These are phyloP conservation scores for Leccinum imitatum DNA, from an alignment of 768 basidiomycete species.

Conservation along the genomic window DNA sequence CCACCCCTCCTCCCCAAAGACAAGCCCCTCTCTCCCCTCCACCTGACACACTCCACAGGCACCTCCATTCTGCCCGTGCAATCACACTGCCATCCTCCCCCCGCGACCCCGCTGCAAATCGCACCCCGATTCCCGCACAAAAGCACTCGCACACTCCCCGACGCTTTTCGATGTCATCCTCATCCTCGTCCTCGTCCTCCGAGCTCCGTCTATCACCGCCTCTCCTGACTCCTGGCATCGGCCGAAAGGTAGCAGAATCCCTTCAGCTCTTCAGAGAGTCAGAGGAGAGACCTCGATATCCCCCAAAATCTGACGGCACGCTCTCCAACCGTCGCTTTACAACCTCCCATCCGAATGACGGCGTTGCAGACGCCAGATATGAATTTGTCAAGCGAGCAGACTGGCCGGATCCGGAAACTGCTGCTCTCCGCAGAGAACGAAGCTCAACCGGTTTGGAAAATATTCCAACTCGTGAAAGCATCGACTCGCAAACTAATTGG, in stretches of 20 bases:
- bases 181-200: constrained; percentile 28
- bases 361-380: constrained; percentile 67
- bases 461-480: constrained; percentile 51
- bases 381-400: constrained; percentile 84
- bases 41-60: constrained; percentile 31
- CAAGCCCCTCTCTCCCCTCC: constrained; percentile 33
- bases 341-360: constrained; percentile 42
- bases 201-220: constrained; percentile 6
- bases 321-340: constrained; percentile 33
- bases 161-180: constrained; percentile 29
- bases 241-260: constrained; percentile 81
- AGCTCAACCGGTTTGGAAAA: constrained; percentile 62
- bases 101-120: constrained; percentile 16
- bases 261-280: constrained; percentile 84
- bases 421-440: constrained; percentile 66
- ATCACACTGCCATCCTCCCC: constrained; percentile 35
- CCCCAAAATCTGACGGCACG: constrained; percentile 23
- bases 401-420: constrained; percentile 80
- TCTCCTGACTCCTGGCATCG: constrained; percentile 45
- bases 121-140: constrained; percentile 15
- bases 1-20: constrained; percentile 1
- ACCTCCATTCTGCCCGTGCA: constrained; percentile 27
- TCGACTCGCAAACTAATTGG: constrained; percentile 22
- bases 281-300: constrained; percentile 36
- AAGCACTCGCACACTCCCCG: constrained; percentile 37